phyloP scores from a whole-genome alignment of 345 rosid species.

The Sapria himalayana region DNA sequence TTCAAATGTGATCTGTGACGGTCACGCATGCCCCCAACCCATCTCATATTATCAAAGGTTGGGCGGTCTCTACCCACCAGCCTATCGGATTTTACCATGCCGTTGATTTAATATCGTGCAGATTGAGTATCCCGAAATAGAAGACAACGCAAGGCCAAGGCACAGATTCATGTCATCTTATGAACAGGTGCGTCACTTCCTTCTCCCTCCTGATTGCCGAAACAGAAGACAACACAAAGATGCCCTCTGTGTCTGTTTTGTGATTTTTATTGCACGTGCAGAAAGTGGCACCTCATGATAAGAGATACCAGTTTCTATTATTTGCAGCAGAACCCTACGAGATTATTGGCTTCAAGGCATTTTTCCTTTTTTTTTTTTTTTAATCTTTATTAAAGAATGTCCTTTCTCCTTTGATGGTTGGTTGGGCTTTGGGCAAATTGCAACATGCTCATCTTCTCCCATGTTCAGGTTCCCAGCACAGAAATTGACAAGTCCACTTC shows the following conservation, averaged over 20 bases:
- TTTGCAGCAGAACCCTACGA: constrained; percentile 98
- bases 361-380: background rate
- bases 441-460: no score
- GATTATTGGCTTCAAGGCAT: constrained; percentile 86
- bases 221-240: no score
- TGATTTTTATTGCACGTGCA: constrained; percentile 13
- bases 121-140: constrained; percentile 99
- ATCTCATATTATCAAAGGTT: no score
- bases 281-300: constrained; percentile 73
- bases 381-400: background rate
- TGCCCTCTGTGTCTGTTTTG: background rate
- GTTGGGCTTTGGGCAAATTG: no score
- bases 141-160: constrained; percentile 65
- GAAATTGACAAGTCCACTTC: constrained; percentile 95
- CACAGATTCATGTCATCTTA: constrained; percentile 91
- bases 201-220: no score
- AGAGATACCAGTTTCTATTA: constrained; percentile 75
- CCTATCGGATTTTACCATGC: no score
- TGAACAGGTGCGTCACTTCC: constrained; percentile 46
- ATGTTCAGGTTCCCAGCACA: constrained; percentile 96
- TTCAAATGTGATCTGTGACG: no score
- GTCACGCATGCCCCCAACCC: no score
- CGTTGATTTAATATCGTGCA: no score
- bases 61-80: no score
- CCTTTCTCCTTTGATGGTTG: no score